phyloP scores from a whole-genome alignment of 306 rosid genomes.

The Phaseolus lunatus region DNA sequence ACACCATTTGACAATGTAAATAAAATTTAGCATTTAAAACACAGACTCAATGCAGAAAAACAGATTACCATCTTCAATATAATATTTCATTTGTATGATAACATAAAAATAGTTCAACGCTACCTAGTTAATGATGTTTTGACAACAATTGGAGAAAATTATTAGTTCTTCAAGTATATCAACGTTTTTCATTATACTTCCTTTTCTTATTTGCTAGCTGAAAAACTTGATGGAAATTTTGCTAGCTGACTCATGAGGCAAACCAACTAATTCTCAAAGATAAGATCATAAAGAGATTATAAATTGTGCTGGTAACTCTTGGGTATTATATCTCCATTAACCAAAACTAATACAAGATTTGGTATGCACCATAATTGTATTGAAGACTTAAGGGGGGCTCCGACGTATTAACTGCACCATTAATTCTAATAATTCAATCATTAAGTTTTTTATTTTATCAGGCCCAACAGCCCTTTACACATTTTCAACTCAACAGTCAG shows the following conservation, averaged over 20 bases:
- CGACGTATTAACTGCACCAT: conserved; percentile 1
- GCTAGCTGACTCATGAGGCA: too few species aligned
- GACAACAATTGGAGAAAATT: conserved; percentile 9
- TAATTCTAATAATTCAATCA: conserved; percentile 20
- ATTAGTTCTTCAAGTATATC: conserved; percentile 12
- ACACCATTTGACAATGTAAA: conserved; percentile 9
- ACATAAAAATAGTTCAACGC: conserved; percentile 1
- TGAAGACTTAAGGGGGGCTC: conserved; percentile 10
- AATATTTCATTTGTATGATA: conserved; percentile 2
- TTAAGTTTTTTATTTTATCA: conserved; percentile 13
- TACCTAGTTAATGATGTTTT: not conserved
- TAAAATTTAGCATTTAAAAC: conserved; percentile 30
- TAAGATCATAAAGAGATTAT: conserved; percentile 2
- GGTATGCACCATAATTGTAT: conserved; percentile 16
- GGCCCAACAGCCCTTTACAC: conserved; percentile 9
- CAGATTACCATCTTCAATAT: conserved; percentile 14
- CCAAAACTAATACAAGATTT: conserved; percentile 17
- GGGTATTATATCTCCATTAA: not conserved
- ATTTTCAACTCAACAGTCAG: conserved; percentile 25
- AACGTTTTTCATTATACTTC: not conserved
- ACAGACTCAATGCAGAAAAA: conserved; percentile 2
- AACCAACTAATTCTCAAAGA: not conserved
- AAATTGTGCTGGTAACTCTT: conserved; percentile 10
- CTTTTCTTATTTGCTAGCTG: conserved; percentile 1
- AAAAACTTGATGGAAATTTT: conserved; percentile 3